phyloP scores from a whole-genome alignment of 2,329 filamentous ascomycete genomes.

The Venturia asperata region DNA sequence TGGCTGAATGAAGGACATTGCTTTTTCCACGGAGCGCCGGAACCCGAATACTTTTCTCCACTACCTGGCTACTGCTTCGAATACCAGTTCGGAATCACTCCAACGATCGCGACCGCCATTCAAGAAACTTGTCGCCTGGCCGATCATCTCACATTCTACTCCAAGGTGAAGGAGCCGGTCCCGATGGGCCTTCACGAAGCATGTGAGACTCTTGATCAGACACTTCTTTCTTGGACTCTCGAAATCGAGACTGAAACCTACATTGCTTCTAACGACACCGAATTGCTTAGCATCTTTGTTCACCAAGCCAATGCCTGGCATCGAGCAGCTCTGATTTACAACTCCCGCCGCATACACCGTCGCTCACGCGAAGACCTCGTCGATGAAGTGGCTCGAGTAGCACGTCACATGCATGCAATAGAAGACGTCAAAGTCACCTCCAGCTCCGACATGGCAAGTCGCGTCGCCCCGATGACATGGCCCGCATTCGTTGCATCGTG shows the following conservation, averaged over 20 bases:
- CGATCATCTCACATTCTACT: slow-evolving; percentile 6
- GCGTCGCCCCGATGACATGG: slow-evolving; percentile 1
- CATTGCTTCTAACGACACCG: not conserved
- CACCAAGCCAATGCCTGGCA: slow-evolving; percentile 6
- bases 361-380: not conserved
- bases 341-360: not conserved
- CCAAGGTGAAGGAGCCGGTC: not conserved
- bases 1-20: not conserved
- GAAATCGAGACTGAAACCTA: not conserved
- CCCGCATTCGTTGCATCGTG: slow-evolving; percentile 1
- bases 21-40: not conserved
- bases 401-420: not conserved
- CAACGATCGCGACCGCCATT: slow-evolving; percentile 1
- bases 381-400: not conserved
- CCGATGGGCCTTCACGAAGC: not conserved
- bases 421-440: not conserved
- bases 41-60: not conserved
- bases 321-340: slow-evolving; percentile 4
- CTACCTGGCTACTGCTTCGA: slow-evolving; percentile 1
- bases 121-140: slow-evolving; percentile 7
- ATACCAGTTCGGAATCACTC: slow-evolving; percentile 6
- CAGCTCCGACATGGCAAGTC: not conserved
- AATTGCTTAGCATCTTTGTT: slow-evolving; percentile 6
- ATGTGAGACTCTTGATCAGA: not conserved
- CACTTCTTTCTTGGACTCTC: not conserved